phyloP scores from a whole-genome alignment of 2,329 filamentous ascomycete genomes.

The Pseudogymnoascus sp. region DNA sequence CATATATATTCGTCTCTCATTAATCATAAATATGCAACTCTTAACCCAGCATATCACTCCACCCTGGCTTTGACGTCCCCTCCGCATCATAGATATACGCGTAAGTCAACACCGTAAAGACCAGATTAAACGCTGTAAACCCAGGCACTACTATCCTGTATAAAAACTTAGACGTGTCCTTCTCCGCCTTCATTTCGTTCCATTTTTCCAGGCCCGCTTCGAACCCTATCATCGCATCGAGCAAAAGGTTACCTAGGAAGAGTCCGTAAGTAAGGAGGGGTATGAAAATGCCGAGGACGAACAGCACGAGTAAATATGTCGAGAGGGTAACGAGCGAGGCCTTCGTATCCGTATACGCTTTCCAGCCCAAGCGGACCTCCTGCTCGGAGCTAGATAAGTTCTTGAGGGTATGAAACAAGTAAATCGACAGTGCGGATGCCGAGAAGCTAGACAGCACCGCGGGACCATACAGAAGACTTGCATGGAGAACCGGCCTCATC shows the following conservation, averaged over 20 bases:
- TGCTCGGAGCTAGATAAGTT: background rate
- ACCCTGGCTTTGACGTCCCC: background rate
- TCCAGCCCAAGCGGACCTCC: background rate
- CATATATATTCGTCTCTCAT: background rate
- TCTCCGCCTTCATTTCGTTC: too few species aligned
- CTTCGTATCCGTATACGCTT: background rate
- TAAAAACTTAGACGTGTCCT: too few species aligned
- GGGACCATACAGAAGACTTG: background rate
- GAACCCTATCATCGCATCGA: background rate
- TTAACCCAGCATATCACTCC: background rate
- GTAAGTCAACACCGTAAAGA: background rate
- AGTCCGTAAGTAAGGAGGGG: background rate
- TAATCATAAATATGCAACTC: background rate
- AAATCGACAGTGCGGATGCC: background rate
- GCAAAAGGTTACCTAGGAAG: background rate
- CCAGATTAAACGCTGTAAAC: background rate
- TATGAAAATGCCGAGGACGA: background rate
- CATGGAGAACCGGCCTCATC: background rate
- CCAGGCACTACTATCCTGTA: background rate
- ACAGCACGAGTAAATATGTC: background rate
- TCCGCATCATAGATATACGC: background rate
- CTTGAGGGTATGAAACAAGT: background rate
- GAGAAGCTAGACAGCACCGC: background rate
- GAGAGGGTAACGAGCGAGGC: background rate
- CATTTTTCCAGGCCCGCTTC: too few species aligned